Base-by-base conservation (phyloP, 306 rosid genomes). In the Dalbergia cultrata region DNA sequence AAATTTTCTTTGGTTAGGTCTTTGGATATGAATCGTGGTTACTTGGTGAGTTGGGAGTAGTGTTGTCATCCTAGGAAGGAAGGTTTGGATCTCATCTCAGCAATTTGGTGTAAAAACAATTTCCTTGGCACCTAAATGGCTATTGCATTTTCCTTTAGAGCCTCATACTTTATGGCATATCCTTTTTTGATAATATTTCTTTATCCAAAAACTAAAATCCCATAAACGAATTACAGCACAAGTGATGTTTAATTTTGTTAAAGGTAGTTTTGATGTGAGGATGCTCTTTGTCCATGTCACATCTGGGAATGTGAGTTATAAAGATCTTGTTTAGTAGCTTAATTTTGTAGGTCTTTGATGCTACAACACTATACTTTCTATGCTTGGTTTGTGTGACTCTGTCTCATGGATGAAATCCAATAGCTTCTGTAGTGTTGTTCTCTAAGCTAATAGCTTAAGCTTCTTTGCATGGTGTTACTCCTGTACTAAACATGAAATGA, bases 241-340 rank as follows among this genome's bases (percentile, higher is more conserved):
- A 12, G 53, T 56, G 37, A 57, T 18, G 10, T 72, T 19, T 37
- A 18, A 13, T 72, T 56, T 54, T 18, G n/a, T 71, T 18, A 17
- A 54, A 52, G 73, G 16, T 66, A 66, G 57, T 41, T 16, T 37
- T 49, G 18, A 49, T 19, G 45, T 37, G 39, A 76, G 65, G 31
- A 35, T 52, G 54, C 41, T 8, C 52, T 67, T 41, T 21, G 57
- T 6, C 56, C 18, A 21, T 31, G 62, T 34, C 53, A 43, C 18
- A 7, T 78, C 17, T 53, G 13, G 34, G 66, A 41, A 4, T 67
- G 59, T 31, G 19, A 54, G 44, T 77, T 41, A 7, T 4, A 57
- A 33, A 67, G 12, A 67, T 57, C 49, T 14, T 67, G 37, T 34
- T 78, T 78, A 56, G 76, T 13, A 53, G 44, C 35, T 67, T 67